Base-by-base conservation (phyloP, 2,329 filamentous ascomycete genomes). In the Thielaviopsis euricoi region DNA sequence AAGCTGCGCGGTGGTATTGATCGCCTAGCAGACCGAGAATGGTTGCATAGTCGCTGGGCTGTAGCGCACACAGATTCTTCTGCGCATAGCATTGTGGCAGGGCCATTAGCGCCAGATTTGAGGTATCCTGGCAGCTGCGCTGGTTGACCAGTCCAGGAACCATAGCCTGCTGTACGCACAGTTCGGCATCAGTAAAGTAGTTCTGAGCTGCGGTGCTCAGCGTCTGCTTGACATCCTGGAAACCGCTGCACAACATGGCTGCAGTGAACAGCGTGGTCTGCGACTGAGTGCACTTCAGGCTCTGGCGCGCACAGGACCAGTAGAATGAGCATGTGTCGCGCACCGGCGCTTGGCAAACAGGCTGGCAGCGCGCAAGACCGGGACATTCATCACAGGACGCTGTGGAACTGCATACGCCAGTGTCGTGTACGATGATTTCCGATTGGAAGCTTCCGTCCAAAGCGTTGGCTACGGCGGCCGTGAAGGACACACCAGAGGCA, bases 311-410 rank as follows among this genome's bases (percentile, higher is more conserved):
- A 52, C 58, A 60, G 3, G 55, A 51, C 40, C 55, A 56, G 52
- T 60, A 57, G 25, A 60, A 60, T 7, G 52, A 26, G 40, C 58
- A 60, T 5, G 55, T 60, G 22, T 57, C 52, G 7, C 25, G 7
- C 6, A 46, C 33, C 12, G 55, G 55, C 9, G 37, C 33, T 17
- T 22, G 29, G 46, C 58, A 60, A 1, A 52, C 40, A 13, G 21
- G 25, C 23, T 60, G 55, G 58, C 58, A 60, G n/a, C 55, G 55
- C 7, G 58, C 52, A 26, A 60, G 48, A 4, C 55, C 55, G 33
- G 58, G 58, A 48, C 58, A 60, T 12, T 55, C 55, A 7, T 48
- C 52, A 25, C 55, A 60, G 21, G 25, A 51, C 17, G 58, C 58
- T 2, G 52, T 52, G 19, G 37, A 15, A 17, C 48, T 52, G 26